phyloP scores from a whole-genome alignment of 2,329 filamentous ascomycete genomes.

The Diaporthe longicolla region DNA sequence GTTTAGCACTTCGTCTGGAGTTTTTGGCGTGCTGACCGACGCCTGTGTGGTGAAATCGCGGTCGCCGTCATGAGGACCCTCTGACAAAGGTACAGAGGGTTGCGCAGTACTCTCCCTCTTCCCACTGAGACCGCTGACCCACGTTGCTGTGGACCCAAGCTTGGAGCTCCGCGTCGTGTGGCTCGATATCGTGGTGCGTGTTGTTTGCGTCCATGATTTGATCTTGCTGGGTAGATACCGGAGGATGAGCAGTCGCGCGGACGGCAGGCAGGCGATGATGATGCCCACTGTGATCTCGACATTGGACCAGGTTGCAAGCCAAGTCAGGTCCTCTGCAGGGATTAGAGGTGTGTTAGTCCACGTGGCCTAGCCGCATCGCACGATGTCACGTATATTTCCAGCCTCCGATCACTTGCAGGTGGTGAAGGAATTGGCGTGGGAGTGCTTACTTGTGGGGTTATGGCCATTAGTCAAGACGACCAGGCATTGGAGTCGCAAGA shows the following conservation, averaged over 20 bases:
- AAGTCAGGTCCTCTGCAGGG: slow-evolving; percentile 21
- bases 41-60: not conserved
- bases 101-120: slow-evolving; percentile 23
- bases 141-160: slow-evolving; percentile 1
- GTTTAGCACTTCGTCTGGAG: no score
- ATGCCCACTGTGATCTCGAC: slow-evolving; percentile 36
- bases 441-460: slow-evolving; percentile 47
- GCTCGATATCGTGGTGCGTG: not conserved
- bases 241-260: slow-evolving; percentile 23
- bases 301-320: slow-evolving; percentile 19
- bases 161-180: not conserved
- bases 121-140: slow-evolving; percentile 21
- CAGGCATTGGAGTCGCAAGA: slow-evolving; percentile 50
- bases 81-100: not conserved
- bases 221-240: slow-evolving; percentile 7
- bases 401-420: slow-evolving; percentile 4
- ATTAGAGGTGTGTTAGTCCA: not conserved
- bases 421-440: not conserved
- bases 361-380: not conserved
- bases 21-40: not conserved
- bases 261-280: slow-evolving; percentile 36
- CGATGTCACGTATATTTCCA: not conserved
- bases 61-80: not conserved
- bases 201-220: not conserved
- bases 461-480: slow-evolving; percentile 47